Evolutionary conservation across 495 filamentous ascomycete species (phyloP), one percentile per base, ranked within the genome.

Genomic region (Letharia lupina): DNA sequence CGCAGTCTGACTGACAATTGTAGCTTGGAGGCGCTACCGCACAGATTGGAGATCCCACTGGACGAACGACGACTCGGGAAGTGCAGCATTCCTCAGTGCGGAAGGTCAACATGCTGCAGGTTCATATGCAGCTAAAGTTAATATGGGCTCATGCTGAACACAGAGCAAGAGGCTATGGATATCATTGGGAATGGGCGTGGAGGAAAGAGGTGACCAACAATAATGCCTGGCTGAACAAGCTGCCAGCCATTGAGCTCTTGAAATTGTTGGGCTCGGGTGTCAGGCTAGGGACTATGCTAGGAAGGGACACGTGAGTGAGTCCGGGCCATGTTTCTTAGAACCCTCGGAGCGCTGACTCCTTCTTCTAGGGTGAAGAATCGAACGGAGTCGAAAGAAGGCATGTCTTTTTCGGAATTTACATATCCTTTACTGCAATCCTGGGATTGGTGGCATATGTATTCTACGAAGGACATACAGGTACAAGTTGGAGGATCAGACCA

Each of bases 401-500:
- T 99, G 86, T 94, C 93, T 12, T 90, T 93, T 69, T 87, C 90
- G 28, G 94, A 99, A 75, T 96, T 99, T 73, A 80, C 84, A 4
- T 99, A 99, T 69, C 94, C 96, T 18, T 74, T 98, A 33, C 82
- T 99, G 69, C 94, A 99, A 74, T 89, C 86, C n/a, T 98, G 92
- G 87, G 94, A 99, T 75, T 99, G 91, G 87, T 97, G 89, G 89
- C 75, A 86, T 63, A 79, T 98, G 76, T 92, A 88, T 71, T 73
- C 77, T 33, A 78, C 73, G 3, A 80, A 83, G 37, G 83, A 81
- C 45, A 80, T 89, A 12, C 87, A 89, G 70, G 82, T 94, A 69
- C 90, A 98, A 75, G 91, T 99, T 52, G 94, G 94, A 61, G 94
- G 94, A 54, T 88, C 91, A 39, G 94, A 99, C 74, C 94, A 99